phyloP scores from a whole-genome alignment of 306 rosid genomes.

The Castanospermum australe region DNA sequence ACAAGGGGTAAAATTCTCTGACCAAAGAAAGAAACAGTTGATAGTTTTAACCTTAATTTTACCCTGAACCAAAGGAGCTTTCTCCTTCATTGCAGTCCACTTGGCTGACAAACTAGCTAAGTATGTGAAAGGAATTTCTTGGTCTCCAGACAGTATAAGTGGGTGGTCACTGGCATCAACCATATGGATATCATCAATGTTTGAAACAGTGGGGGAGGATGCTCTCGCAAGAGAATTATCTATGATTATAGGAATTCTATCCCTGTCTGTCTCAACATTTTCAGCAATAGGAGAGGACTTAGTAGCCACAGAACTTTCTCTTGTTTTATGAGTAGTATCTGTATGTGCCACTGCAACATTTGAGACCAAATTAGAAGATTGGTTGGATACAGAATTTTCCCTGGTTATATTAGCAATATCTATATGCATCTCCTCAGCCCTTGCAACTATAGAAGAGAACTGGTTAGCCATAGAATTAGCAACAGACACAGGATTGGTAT shows the following conservation, averaged over 20 bases:
- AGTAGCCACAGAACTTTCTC: conserved; percentile 3
- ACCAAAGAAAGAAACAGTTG: conserved; percentile 15
- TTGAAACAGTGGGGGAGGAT: conserved; percentile 31
- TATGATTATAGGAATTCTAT: conserved; percentile 1
- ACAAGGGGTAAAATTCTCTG: conserved; percentile 1
- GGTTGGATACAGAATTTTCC: conserved; percentile 33
- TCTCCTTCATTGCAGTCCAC: conserved; percentile 60
- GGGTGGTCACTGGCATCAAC: conserved; percentile 49
- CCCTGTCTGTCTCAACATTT: conserved; percentile 28
- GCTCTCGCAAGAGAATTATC: conserved; percentile 9
- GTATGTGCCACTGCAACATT: conserved; percentile 23
- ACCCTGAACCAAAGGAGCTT: conserved; percentile 54
- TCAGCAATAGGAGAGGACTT: conserved; percentile 28
- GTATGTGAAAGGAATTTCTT: conserved; percentile 77
- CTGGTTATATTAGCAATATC: conserved; percentile 23
- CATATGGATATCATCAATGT: conserved; percentile 37
- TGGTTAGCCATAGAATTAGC: conserved; percentile 30
- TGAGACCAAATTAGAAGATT: conserved; percentile 33
- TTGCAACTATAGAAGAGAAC: conserved; percentile 32
- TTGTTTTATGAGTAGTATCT: conserved; percentile 13
- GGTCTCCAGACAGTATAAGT: conserved; percentile 45
- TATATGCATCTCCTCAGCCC: conserved; percentile 36
- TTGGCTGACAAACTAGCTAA: conserved; percentile 83
- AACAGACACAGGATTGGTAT: conserved; percentile 8
- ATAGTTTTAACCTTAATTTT: conserved; percentile 66